Evolutionary conservation across 768 basidiomycete genomes (phyloP).

Genomic region (Boletellus emodensis): DNA sequence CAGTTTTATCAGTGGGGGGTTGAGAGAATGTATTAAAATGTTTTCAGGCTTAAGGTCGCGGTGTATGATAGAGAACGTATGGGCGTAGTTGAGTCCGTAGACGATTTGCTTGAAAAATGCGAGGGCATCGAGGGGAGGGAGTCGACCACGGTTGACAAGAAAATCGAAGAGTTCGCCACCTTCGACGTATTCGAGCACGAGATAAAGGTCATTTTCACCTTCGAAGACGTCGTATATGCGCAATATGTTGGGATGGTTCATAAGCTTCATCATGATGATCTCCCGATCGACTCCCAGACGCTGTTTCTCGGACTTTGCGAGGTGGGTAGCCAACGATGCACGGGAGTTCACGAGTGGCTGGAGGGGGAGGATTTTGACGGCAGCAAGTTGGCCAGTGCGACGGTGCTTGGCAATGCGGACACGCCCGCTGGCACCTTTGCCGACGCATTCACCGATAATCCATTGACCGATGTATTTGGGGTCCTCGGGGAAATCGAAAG

Average conservation of each 20-base stretch:
- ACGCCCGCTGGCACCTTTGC: constrained; percentile 90
- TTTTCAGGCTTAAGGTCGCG: constrained; percentile 99
- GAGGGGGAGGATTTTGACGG: constrained; percentile 91
- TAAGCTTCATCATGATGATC: constrained; percentile 98
- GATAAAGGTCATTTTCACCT: constrained; percentile 84
- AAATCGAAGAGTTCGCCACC: constrained; percentile 98
- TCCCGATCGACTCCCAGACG: constrained; percentile 88
- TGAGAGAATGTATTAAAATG: constrained; percentile 80
- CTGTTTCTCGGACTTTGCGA: constrained; percentile 74
- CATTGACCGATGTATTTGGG: constrained; percentile 87
- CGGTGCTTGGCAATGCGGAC: constrained; percentile 91
- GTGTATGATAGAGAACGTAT: constrained; percentile 96
- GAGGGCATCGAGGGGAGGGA: constrained; percentile 77
- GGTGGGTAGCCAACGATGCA: constrained; percentile 58
- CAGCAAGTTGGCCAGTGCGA: constrained; percentile 85
- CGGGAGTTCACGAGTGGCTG: constrained; percentile 74
- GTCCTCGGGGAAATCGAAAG: constrained; percentile 81
- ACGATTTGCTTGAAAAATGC: constrained; percentile 95
- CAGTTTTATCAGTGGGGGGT: constrained; percentile 85
- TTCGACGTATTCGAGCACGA: constrained; percentile 92
- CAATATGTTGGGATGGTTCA: constrained; percentile 97
- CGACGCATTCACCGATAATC: constrained; percentile 90
- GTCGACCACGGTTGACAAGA: constrained; percentile 81
- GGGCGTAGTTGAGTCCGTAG: constrained; percentile 93
- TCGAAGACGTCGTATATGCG: constrained; percentile 95